Percentiles rank a stretch among this genome's conserved stretches.
Conservation (phyloP, 768 basidiomycete genomes). For the Heimioporus sp. region DNA sequence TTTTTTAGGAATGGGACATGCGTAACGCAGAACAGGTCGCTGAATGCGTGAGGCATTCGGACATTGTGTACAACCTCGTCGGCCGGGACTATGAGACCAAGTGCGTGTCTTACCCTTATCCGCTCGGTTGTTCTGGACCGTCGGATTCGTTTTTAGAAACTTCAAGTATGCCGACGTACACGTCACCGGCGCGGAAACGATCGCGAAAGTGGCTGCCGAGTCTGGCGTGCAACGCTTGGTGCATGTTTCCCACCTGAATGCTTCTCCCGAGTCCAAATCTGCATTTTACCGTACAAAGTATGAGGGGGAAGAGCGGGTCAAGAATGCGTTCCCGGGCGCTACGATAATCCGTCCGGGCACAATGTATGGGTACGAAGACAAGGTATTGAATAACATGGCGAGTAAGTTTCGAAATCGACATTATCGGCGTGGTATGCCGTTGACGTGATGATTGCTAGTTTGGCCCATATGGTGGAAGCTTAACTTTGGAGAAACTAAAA, state of each 20-base stretch:
- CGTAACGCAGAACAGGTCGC: constrained; percentile 87
- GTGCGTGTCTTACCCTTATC: constrained; percentile 39
- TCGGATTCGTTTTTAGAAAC: constrained; percentile 57
- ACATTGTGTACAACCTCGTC: constrained; percentile 94
- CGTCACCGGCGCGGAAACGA: constrained; percentile 76
- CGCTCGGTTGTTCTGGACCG: neutral
- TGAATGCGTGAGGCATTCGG: constrained; percentile 92
- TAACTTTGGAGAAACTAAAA: constrained; percentile 82
- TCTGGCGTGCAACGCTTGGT: constrained; percentile 81
- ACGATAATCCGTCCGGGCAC: constrained; percentile 84
- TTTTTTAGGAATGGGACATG: constrained; percentile 88
- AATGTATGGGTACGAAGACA: constrained; percentile 96
- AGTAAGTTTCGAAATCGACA: constrained; percentile 47
- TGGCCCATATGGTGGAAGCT: constrained; percentile 95
- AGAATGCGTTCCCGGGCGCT: constrained; percentile 76
- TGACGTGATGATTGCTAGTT: constrained; percentile 35
- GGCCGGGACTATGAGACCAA: constrained; percentile 96
- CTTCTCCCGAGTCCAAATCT: constrained; percentile 72
- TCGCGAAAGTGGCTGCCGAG: constrained; percentile 79
- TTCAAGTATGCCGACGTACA: constrained; percentile 82
- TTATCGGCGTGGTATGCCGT: constrained; percentile 5
- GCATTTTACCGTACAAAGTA: constrained; percentile 87
- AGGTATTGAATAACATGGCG: constrained; percentile 87
- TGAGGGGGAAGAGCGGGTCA: constrained; percentile 85
- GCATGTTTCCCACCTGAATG: constrained; percentile 95